phyloP scores from a whole-genome alignment of 495 filamentous ascomycete genomes.

The Ascobolus immersus region DNA sequence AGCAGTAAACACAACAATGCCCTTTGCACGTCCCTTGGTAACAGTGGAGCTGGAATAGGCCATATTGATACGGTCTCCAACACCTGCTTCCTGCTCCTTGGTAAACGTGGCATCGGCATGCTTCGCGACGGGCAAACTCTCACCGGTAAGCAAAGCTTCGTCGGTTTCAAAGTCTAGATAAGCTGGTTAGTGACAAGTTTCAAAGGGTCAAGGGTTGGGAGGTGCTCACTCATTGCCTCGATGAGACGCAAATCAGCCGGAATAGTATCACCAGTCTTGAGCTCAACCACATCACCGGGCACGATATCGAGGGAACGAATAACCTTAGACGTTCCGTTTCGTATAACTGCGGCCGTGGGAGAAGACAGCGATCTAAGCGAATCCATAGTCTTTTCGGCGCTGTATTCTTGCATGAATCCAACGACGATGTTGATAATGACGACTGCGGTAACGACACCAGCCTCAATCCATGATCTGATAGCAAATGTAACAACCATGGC shows the following conservation, averaged over 20 bases:
- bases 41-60: slow-evolving; percentile 25
- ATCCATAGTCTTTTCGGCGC: slow-evolving; percentile 53
- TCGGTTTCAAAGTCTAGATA: slow-evolving; percentile 24
- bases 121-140: slow-evolving; percentile 23
- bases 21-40: slow-evolving; percentile 24
- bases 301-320: slow-evolving; percentile 49
- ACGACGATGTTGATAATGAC: slow-evolving; percentile 41
- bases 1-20: slow-evolving; percentile 22
- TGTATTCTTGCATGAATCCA: slow-evolving; percentile 46
- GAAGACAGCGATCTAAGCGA: slow-evolving; percentile 37
- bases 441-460: slow-evolving; percentile 38
- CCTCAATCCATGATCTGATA: slow-evolving; percentile 45
- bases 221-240: slow-evolving; percentile 26
- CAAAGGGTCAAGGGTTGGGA: background rate
- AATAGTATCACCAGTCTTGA: slow-evolving; percentile 62
- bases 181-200: slow-evolving; percentile 13
- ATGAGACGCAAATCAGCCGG: slow-evolving; percentile 41
- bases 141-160: slow-evolving; percentile 25
- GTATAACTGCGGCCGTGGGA: slow-evolving; percentile 33
- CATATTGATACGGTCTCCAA: slow-evolving; percentile 24
- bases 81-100: slow-evolving; percentile 15
- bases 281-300: slow-evolving; percentile 48
- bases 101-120: slow-evolving; percentile 16
- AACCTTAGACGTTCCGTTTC: slow-evolving; percentile 37
- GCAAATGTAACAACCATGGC: slow-evolving; percentile 47